phyloP scores from a whole-genome alignment of 768 basidiomycete genomes.

The Thelephora ganbajun region DNA sequence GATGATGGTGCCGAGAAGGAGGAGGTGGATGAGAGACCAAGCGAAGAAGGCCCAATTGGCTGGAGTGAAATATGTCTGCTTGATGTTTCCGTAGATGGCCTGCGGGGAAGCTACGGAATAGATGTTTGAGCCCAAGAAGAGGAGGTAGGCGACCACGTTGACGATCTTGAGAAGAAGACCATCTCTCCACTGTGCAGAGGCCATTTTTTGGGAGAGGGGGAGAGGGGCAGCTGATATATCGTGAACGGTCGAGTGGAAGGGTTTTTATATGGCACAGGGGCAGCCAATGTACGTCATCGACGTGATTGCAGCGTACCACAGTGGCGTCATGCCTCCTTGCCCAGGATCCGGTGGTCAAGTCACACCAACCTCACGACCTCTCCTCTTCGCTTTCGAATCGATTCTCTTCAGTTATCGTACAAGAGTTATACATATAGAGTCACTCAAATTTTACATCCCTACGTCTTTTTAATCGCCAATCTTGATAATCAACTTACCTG shows the following conservation, averaged over 20 bases:
- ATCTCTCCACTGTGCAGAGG: neutral
- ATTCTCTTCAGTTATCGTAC: no score
- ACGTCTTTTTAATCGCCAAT: slow-evolving; percentile 25
- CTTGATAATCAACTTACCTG: slow-evolving; percentile 79
- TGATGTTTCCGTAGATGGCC: slow-evolving; percentile 55
- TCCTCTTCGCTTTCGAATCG: no score
- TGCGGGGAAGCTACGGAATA: slow-evolving; percentile 72
- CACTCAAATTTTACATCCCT: no score
- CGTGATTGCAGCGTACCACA: no score
- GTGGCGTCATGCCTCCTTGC: no score
- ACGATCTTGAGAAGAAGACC: slow-evolving; percentile 30
- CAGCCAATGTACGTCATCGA: no score
- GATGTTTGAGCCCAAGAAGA: slow-evolving; percentile 84
- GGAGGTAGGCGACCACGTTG: slow-evolving; percentile 72
- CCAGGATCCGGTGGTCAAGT: no score
- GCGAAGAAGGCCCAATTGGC: slow-evolving; percentile 86
- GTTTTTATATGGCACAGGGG: no score
- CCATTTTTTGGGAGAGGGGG: neutral
- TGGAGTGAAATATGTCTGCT: slow-evolving; percentile 91
- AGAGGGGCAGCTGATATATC: no score
- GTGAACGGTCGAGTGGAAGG: neutral
- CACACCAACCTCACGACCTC: no score
- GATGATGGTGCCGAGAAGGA: slow-evolving; percentile 82
- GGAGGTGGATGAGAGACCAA: slow-evolving; percentile 83
- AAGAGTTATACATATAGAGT: no score